Evolutionary conservation across 2,329 filamentous ascomycete genomes (phyloP), one percentile per base, ranked within the genome.

Genomic region (Ophiosphaerella narmari): DNA sequence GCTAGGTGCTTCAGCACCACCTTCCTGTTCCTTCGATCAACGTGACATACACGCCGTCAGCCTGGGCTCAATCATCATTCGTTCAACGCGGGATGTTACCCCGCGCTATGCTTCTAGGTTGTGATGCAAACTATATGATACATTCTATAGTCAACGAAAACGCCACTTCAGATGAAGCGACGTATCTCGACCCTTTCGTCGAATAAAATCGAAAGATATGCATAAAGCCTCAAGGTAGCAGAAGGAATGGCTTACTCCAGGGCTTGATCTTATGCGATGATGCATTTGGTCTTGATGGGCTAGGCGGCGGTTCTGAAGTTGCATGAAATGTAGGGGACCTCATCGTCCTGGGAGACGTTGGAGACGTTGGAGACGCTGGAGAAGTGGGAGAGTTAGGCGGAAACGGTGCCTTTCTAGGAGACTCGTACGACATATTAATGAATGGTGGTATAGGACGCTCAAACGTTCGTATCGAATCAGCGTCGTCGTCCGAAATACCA

Each of bases 191-290:
- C 6, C 4, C 18, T 6, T 29, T 29, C 11, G 26, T 29, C 7
- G 6, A 29, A 29, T 1, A 29, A 11, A 7, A 29, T 29, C 6
- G 26, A 29, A 6, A 7, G 7, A 29, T 24, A 24, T 21, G 29
- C 21, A n/a, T 33, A 11, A 32, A 12, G 39, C 14, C 32, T 67
- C 56, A 72, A 13, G 69, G 68, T 43, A 71, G 49, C 24, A 65
- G 46, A 36, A 70, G 52, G 43, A 68, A 65, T 1, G 69, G 66
- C 38, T 68, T 71, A 39, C 55, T 67, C 68, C 69, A 71, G 1
- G 59, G 59, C 43, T 64, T 67, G 36, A 55, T 40, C 46, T 60
- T 63, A 13, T 45, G 38, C n/a, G 48, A 41, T 41, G 51, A 52
- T 5, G 52, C 39, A 6, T 39, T 54, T 12, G 48, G 41, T 43